Evolutionary conservation across 768 basidiomycete species (phyloP), one percentile per base, ranked within the genome.

Genomic region (Tremella yokohamensis): DNA sequence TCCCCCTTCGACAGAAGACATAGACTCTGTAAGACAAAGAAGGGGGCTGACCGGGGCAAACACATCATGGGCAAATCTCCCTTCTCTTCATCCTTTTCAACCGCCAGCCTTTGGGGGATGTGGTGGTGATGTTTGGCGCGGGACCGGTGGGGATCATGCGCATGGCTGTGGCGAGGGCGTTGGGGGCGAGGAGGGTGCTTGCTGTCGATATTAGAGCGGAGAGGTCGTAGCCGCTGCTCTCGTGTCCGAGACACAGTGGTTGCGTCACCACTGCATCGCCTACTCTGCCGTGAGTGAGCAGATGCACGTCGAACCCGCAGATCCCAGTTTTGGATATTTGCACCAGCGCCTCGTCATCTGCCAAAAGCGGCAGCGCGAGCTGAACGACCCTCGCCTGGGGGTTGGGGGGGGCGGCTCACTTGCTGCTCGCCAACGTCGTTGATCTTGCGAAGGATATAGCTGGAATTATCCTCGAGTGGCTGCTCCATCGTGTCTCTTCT

Each of bases 81-180:
- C 29, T 11, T 4, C 29, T 11, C 29, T 11, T 34, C 29, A 34
- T 34, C 29, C 11, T 34, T 34, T 11, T 4, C 29, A 34, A 34
- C 4, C 29, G 29, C 29, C 29, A 34, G n/a, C 42, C n/a, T 6
- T 16, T 22, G 18, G 39, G 18, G 12, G 12, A 40, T 11, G 18
- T 11, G 11, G 39, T 40, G 39, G 39, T 40, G 39, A 18, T 40
- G 18, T 40, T 11, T 40, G 39, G 39, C 18, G 89, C 87, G n/a
- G 93, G 93, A 50, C 84, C 93, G 8, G 94, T 98, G 74, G 93
- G 93, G 52, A 83, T 96, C 40, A 85, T 97, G 42, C 88, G 89
- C 0, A 89, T 88, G 70, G 83, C 88, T 3, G 82, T 94, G 57
- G 88, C 89, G 38, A 83, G 84, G 49, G 78, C 79, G 8, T 65